phyloP scores from a whole-genome alignment of 2,329 filamentous ascomycete species.

The Colletotrichum sp. region DNA sequence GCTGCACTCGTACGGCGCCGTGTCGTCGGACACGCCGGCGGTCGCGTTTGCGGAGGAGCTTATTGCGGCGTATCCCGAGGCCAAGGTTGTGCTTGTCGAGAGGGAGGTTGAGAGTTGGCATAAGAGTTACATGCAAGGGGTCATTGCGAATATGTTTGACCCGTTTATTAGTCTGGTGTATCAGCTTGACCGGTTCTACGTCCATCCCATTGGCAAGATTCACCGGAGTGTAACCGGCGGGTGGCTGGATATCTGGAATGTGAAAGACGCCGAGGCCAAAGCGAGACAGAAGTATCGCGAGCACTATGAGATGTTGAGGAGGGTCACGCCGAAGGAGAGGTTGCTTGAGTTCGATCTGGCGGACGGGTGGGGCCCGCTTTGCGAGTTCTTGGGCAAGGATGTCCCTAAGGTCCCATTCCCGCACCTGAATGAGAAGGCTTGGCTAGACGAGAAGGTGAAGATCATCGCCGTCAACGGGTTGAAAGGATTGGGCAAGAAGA shows the following conservation, averaged over 20 bases:
- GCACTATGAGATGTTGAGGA: slow-evolving; percentile 7
- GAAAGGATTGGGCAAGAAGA: background rate
- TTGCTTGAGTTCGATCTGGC: slow-evolving; percentile 20
- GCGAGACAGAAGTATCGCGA: slow-evolving; percentile 1
- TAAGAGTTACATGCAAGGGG: slow-evolving; percentile 19
- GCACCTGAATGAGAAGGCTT: slow-evolving; percentile 2
- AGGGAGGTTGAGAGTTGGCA: slow-evolving; percentile 32
- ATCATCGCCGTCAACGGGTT: background rate
- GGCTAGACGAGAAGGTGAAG: background rate
- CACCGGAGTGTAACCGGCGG: background rate
- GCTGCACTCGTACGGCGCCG: slow-evolving; percentile 29
- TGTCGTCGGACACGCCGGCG: slow-evolving; percentile 43
- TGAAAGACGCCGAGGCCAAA: background rate
- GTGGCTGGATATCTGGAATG: slow-evolving; percentile 3
- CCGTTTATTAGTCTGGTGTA: background rate
- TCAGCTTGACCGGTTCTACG: background rate
- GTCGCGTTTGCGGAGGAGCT: slow-evolving; percentile 40
- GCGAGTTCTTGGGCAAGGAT: slow-evolving; percentile 20
- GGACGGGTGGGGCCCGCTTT: slow-evolving; percentile 23
- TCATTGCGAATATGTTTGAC: slow-evolving; percentile 6
- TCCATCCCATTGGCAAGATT: slow-evolving; percentile 4
- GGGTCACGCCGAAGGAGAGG: slow-evolving; percentile 16
- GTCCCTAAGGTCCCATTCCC: slow-evolving; percentile 11
- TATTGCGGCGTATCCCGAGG: slow-evolving; percentile 45
- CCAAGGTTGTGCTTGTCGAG: slow-evolving; percentile 42